Conservation (phyloP, 306 rosid genomes). For the Leucaena leucocephala region DNA sequence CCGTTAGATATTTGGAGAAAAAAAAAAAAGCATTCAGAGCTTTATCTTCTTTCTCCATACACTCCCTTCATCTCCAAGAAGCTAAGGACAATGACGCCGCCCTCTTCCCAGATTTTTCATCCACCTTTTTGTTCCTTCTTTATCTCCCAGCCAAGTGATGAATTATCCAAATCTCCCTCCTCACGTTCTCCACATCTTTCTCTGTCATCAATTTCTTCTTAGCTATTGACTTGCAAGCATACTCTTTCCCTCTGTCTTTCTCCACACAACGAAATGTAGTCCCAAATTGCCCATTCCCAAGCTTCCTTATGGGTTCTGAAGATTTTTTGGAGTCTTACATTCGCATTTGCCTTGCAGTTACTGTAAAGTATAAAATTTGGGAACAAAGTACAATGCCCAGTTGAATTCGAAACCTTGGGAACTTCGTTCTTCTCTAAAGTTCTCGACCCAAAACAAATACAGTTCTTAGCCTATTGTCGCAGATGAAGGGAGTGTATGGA, state of each 20-base stretch:
- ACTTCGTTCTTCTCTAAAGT: slow-evolving; percentile 34
- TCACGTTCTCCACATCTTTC: slow-evolving; percentile 86
- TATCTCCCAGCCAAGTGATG: slow-evolving; percentile 71
- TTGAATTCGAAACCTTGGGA: slow-evolving; percentile 38
- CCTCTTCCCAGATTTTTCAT: too few species aligned
- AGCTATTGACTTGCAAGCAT: slow-evolving; percentile 85
- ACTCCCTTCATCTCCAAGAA: too few species aligned
- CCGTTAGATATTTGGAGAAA: too few species aligned
- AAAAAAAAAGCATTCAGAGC: too few species aligned
- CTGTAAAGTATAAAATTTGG: neutral
- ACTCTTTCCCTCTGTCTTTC: slow-evolving; percentile 66
- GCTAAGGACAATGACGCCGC: too few species aligned
- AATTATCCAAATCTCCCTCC: slow-evolving; percentile 92
- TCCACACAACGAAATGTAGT: slow-evolving; percentile 77
- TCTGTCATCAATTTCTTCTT: slow-evolving; percentile 64
- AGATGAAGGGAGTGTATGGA: too few species aligned
- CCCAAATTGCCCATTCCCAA: slow-evolving; percentile 88
- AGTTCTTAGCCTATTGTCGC: slow-evolving; percentile 20
- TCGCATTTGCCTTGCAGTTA: slow-evolving; percentile 10
- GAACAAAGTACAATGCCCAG: slow-evolving; percentile 49
- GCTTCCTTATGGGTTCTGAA: slow-evolving; percentile 40
- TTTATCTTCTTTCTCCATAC: too few species aligned
- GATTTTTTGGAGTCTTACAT: neutral
- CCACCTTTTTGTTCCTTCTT: too few species aligned
- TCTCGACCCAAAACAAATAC: slow-evolving; percentile 67